phyloP scores from a whole-genome alignment of 495 filamentous ascomycete species.

The Aspergillus bridgeri region DNA sequence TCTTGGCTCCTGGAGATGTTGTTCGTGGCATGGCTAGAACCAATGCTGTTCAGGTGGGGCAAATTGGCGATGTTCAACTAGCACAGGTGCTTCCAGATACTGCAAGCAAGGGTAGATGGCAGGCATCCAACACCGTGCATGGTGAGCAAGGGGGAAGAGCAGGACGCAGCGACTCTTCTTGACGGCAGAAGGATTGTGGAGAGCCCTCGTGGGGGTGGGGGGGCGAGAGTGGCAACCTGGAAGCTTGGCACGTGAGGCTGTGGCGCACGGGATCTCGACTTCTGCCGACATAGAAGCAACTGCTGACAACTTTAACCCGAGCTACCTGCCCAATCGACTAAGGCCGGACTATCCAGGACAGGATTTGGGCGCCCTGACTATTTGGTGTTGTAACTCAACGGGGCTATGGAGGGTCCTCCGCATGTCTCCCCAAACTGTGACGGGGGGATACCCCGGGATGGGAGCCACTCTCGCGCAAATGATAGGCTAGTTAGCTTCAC shows the following conservation, averaged over 20 bases:
- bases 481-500: constrained; percentile 9
- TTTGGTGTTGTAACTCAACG: constrained; percentile 5
- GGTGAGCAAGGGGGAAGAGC: neutral
- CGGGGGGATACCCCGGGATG: constrained; percentile 10
- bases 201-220: neutral
- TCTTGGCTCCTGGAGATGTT: constrained; percentile 23
- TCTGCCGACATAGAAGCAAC: too few species aligned
- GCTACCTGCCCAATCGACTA: constrained; percentile 2
- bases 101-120: neutral
- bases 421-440: constrained; percentile 12
- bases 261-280: neutral
- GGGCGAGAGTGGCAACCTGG: constrained; percentile 6
- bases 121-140: neutral
- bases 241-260: constrained; percentile 4
- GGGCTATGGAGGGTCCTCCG: constrained; percentile 8
- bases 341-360: constrained; percentile 2
- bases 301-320: neutral
- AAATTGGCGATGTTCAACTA: neutral
- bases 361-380: neutral
- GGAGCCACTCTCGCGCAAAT: neutral
- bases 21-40: constrained; percentile 14
- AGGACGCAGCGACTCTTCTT: neutral
- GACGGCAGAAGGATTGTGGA: neutral
- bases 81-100: neutral
- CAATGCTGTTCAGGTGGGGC: neutral